These are phyloP conservation scores for Mrakia gelida DNA, from an alignment of 768 basidiomycete genomes.

Conservation along the genomic window DNA sequence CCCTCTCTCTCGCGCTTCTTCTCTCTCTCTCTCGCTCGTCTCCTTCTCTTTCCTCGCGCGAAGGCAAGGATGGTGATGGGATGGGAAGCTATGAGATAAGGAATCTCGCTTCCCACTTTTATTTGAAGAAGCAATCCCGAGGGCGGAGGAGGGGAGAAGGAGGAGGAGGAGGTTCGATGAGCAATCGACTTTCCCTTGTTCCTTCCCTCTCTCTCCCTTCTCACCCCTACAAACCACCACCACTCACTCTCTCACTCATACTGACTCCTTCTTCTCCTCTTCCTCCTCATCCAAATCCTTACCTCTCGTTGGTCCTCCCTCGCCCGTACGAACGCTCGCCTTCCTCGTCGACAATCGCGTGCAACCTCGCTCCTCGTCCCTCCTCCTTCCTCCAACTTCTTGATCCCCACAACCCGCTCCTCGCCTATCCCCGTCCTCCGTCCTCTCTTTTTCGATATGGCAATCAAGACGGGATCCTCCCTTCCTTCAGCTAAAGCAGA, in stretches of 20 bases:
- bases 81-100: too few relatives aligned
- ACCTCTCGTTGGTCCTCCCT: neutral
- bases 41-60: neutral
- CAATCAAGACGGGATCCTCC: neutral
- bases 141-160: too few relatives aligned
- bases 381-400: too few relatives aligned
- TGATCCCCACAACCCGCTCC: neutral
- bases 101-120: too few relatives aligned
- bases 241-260: neutral
- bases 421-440: neutral
- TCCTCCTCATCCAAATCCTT: neutral
- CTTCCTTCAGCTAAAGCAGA: constrained; percentile 4
- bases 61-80: too few relatives aligned
- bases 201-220: neutral
- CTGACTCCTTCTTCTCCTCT: neutral
- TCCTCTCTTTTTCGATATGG: neutral
- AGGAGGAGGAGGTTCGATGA: too few relatives aligned
- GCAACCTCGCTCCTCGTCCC: too few relatives aligned
- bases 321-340: neutral
- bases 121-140: too few relatives aligned
- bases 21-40: neutral
- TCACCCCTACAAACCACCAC: neutral
- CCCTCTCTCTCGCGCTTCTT: too few relatives aligned
- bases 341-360: too few relatives aligned
- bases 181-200: too few relatives aligned